Conservation (phyloP, 1,139 yeast species). For the Hyphopichia buzzinii region DNA sequence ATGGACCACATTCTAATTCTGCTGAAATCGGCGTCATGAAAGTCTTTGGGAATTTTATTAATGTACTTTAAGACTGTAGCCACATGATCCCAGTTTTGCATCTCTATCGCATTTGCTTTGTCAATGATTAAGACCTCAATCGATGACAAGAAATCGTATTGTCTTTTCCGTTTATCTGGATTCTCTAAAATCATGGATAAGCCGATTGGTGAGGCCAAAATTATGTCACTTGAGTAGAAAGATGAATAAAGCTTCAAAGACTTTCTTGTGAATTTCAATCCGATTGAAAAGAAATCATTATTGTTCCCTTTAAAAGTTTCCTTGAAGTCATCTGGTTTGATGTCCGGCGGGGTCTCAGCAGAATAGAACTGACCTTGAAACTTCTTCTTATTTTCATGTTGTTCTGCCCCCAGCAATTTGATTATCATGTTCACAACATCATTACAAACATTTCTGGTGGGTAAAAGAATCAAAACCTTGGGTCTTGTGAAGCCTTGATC, state of each 20-base stretch:
- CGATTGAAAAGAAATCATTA: constrained; percentile 87
- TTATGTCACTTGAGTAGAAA: constrained; percentile 80
- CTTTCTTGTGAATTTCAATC: constrained; percentile 85
- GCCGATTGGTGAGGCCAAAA: constrained; percentile 92
- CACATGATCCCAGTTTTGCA: constrained; percentile 94
- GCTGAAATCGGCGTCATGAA: constrained; percentile 86
- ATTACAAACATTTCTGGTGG: constrained; percentile 79
- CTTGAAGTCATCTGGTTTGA: constrained; percentile 82
- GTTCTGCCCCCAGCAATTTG: constrained; percentile 63
- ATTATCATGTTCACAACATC: constrained; percentile 66
- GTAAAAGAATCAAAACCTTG: constrained; percentile 75
- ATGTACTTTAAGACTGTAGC: constrained; percentile 66
- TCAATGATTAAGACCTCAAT: constrained; percentile 81
- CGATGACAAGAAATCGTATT: constrained; percentile 77
- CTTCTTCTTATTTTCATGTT: constrained; percentile 77
- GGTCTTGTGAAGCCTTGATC: constrained; percentile 98
- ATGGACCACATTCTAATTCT: constrained; percentile 91
- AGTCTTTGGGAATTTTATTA: constrained; percentile 72
- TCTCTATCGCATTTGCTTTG: constrained; percentile 80
- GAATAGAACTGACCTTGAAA: constrained; percentile 69
- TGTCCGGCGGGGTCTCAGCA: constrained; percentile 49
- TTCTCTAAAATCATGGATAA: constrained; percentile 73
- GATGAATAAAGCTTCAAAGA: constrained; percentile 80
- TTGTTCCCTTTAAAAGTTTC: constrained; percentile 84
- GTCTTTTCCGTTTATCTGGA: constrained; percentile 57